Percentiles rank a stretch among this genome's conserved stretches.
Conservation (phyloP, 2,329 filamentous ascomycete genomes). For the Arthrinium phaeospermum region DNA sequence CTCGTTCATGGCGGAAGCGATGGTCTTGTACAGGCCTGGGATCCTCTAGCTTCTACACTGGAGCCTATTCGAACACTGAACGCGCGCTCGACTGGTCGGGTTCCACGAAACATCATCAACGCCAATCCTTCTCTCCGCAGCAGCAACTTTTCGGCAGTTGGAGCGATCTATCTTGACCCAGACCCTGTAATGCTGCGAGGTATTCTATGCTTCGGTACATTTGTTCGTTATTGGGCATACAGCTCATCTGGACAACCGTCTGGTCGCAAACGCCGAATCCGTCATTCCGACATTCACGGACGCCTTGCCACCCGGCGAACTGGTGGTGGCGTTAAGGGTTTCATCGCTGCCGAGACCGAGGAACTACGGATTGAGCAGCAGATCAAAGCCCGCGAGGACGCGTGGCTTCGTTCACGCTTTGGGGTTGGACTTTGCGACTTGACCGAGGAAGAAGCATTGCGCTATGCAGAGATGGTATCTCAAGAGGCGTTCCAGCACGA, state of each 20-base stretch:
- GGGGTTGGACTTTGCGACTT: constrained; percentile 77
- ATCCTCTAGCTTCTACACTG: constrained; percentile 81
- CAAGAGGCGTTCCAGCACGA: constrained; percentile 64
- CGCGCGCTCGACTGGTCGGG: constrained; percentile 80
- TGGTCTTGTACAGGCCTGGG: constrained; percentile 95
- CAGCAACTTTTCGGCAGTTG: constrained; percentile 79
- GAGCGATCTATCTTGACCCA: constrained; percentile 85
- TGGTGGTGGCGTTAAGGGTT: constrained; percentile 74
- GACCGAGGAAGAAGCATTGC: constrained; percentile 69
- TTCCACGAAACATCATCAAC: constrained; percentile 72
- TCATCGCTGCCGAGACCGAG: constrained; percentile 84
- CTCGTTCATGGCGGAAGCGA: constrained; percentile 93
- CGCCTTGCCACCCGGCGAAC: constrained; percentile 57
- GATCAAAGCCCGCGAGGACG: constrained; percentile 68
- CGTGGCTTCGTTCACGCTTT: constrained; percentile 78
- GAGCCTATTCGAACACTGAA: constrained; percentile 86
- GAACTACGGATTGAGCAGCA: constrained; percentile 79
- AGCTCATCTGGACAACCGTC: constrained; percentile 80
- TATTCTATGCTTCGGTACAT: constrained; percentile 83
- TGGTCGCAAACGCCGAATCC: constrained; percentile 78
- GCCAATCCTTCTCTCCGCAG: constrained; percentile 65
- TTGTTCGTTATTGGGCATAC: constrained; percentile 92
- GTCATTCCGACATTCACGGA: constrained; percentile 68
- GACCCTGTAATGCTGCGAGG: constrained; percentile 86
- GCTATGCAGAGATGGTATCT: constrained; percentile 70